A percentile compares a stretch with the other conserved stretches of the same genome.
Evolutionary conservation across 1,139 yeast species (phyloP).

Genomic region (Blastobotrys aristatus): DNA sequence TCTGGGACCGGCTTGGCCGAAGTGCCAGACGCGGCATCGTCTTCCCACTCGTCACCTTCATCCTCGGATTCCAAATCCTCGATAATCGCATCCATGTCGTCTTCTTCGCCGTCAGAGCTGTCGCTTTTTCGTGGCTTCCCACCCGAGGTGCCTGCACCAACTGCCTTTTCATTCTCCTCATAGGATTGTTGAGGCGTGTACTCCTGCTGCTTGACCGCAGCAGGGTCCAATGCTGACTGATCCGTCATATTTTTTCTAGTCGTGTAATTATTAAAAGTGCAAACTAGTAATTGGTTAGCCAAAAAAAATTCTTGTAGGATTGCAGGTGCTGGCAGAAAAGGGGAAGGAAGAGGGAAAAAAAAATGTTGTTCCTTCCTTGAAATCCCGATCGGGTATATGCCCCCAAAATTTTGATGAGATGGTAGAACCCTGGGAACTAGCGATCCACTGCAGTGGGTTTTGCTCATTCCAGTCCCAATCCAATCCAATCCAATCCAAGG

Average conservation of each 20-base stretch:
- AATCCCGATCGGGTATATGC: no score
- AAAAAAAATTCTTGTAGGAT: no score
- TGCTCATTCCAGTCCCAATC: no score
- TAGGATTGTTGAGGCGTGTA: not conserved
- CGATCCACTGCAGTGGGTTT: no score
- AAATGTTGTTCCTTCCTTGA: no score
- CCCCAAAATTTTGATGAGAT: no score
- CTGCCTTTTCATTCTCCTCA: conserved; percentile 3
- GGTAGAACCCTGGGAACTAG: no score
- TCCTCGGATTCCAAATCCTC: conserved; percentile 83
- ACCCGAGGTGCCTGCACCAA: not conserved
- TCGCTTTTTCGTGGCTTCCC: conserved; percentile 31
- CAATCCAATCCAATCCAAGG: no score
- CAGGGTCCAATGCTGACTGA: conserved; percentile 7
- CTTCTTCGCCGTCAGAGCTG: conserved; percentile 61
- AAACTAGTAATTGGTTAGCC: no score
- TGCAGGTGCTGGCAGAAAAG: no score
- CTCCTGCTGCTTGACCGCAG: not conserved
- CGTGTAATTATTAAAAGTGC: no score
- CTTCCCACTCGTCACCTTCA: conserved; percentile 48
- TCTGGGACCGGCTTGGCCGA: conserved; percentile 75
- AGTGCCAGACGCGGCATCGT: conserved; percentile 38
- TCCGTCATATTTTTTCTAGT: conserved; percentile 12
- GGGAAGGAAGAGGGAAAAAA: no score
- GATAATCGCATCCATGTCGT: conserved; percentile 84